A percentile compares a stretch with the other conserved stretches of the same genome.
Evolutionary conservation across 345 rosid species (phyloP).

Genomic region (Linum tenue): DNA sequence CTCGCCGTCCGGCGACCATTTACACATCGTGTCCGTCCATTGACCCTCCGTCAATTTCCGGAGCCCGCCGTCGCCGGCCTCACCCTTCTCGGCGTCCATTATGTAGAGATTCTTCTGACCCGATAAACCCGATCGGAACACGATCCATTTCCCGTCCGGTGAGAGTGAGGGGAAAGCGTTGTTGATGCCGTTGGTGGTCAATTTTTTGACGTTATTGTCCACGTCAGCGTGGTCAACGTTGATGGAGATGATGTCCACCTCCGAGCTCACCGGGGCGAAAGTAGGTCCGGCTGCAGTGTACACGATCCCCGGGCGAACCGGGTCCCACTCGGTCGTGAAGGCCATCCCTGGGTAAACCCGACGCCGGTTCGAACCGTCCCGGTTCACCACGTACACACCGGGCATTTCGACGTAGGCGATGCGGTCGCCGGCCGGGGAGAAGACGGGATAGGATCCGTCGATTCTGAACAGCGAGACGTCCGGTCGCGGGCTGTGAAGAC

Average conservation of each 20-base stretch:
- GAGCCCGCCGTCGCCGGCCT: slow-evolving; percentile 42
- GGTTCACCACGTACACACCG: slow-evolving; percentile 69
- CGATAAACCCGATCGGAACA: slow-evolving; percentile 67
- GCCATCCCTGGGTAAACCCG: slow-evolving; percentile 41
- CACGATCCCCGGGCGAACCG: slow-evolving; percentile 46
- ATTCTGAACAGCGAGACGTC: slow-evolving; percentile 63
- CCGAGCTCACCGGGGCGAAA: slow-evolving; percentile 52
- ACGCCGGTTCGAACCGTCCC: slow-evolving; percentile 58
- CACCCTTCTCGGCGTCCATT: slow-evolving; percentile 70
- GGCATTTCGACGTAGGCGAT: slow-evolving; percentile 69
- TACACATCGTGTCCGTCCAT: slow-evolving; percentile 81
- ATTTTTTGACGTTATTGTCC: slow-evolving; percentile 24
- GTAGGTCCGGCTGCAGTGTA: slow-evolving; percentile 70
- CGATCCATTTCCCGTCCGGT: slow-evolving; percentile 69
- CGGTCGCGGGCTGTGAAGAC: slow-evolving; percentile 38
- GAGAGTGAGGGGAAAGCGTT: slow-evolving; percentile 85
- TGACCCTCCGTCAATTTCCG: slow-evolving; percentile 57
- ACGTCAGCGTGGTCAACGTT: slow-evolving; percentile 33
- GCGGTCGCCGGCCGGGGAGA: slow-evolving; percentile 63
- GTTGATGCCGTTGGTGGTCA: slow-evolving; percentile 63
- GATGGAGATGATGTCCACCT: slow-evolving; percentile 64
- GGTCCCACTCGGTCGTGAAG: slow-evolving; percentile 75
- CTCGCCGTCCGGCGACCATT: slow-evolving; percentile 73
- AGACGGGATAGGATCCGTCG: slow-evolving; percentile 85
- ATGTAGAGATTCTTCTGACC: slow-evolving; percentile 76